Evolutionary conservation across 352 stramenopile species (phyloP), one percentile per base, ranked within the genome.

Genomic region (Phytophthora capsici): DNA sequence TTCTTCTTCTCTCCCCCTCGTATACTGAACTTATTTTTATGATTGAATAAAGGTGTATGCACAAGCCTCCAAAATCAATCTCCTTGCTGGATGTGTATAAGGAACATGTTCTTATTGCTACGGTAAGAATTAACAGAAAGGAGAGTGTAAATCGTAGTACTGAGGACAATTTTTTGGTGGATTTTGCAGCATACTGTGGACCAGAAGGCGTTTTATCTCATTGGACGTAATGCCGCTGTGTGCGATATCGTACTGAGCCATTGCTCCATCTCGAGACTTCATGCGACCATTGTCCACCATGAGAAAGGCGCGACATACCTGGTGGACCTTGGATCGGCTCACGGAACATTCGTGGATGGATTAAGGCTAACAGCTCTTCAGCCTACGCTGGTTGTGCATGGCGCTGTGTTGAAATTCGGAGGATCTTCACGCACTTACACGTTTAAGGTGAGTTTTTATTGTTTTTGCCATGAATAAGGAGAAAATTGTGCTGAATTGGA

Each of bases 201-300:
- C 40, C 77, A 91, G 40, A 93, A 95, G 58, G 48, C 81, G 4
- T 75, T 84, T 51, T 93, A 93, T 50, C 66, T 95, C 14, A 86
- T 95, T 60, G 86, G 86, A 4, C 77, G 86, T 40, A 93, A 93
- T 50, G 75, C 84, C 4, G 78, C 75, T 9, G 82, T 91, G 16
- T 93, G 84, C 40, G 86, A 95, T 28, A 84, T 95, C 20, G 86
- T 93, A 32, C 66, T 95, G 9, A 86, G 84, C 57, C 86, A 95
- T 60, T 93, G 85, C 71, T 95, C 86, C 40, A 90, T 95, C 53
- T 95, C 86, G 26, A 71, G 86, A 55, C 69, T 94, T 16, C 87
- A 95, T 43, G 87, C 87, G 1, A 73, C 76, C 0, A 75, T 95
- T 22, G 71, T 95, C 6, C 85, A 95, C 55, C 87, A 95, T 71